These are phyloP conservation scores for Melanomma pulvis-pyrius DNA, from an alignment of 495 filamentous ascomycete species.

Conservation along the genomic window DNA sequence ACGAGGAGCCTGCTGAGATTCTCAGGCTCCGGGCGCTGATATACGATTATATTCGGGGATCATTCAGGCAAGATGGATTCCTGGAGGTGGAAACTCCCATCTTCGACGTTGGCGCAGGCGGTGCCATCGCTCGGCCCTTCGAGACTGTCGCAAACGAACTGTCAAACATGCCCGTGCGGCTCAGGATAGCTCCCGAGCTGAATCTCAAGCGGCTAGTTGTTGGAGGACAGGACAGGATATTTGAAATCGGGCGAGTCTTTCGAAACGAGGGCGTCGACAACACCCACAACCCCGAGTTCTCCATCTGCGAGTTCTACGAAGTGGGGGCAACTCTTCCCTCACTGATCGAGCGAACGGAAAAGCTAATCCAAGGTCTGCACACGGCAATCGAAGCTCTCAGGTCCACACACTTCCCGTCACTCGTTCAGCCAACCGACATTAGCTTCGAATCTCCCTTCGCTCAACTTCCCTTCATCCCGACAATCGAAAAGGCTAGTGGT, in stretches of 20 bases:
- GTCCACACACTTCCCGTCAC: constrained; percentile 47
- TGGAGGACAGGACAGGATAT: constrained; percentile 85
- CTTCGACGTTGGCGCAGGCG: constrained; percentile 72
- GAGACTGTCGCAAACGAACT: constrained; percentile 73
- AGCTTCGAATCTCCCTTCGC: constrained; percentile 65
- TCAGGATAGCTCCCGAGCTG: constrained; percentile 90
- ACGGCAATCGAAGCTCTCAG: constrained; percentile 52
- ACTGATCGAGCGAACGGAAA: constrained; percentile 58
- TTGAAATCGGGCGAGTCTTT: constrained; percentile 92
- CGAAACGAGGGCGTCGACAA: constrained; percentile 91
- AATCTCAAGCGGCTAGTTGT: constrained; percentile 93
- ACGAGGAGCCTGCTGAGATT: constrained; percentile 64
- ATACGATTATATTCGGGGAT: constrained; percentile 71
- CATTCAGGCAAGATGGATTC: constrained; percentile 70
- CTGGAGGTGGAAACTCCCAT: constrained; percentile 90
- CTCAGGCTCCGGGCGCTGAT: constrained; percentile 74
- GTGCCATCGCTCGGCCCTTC: constrained; percentile 86
- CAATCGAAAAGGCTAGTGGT: constrained; percentile 67
- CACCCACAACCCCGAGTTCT: constrained; percentile 96
- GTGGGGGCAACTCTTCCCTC: constrained; percentile 78
- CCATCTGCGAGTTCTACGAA: constrained; percentile 94
- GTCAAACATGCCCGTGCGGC: constrained; percentile 64
- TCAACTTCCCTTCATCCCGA: constrained; percentile 78
- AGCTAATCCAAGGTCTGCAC: constrained; percentile 47
- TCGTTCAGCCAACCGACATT: constrained; percentile 55